Evolutionary conservation across 352 stramenopile genomes (phyloP).

Genomic region (Saprolegnia diclina): DNA sequence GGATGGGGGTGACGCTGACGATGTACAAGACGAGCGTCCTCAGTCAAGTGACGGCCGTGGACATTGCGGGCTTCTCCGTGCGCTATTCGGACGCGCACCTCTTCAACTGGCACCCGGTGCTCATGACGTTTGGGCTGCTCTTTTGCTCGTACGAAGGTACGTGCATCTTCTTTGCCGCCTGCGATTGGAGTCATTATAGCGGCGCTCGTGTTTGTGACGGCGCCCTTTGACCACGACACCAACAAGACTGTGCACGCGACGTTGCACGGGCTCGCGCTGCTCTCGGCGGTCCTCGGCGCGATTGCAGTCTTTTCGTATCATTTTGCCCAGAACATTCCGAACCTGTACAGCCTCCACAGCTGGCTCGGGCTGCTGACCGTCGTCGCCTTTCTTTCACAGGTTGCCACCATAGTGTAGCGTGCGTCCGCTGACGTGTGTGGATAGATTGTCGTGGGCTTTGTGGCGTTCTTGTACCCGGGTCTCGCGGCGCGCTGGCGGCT

Average conservation of each 20-base stretch:
- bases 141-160: slow-evolving; percentile 60
- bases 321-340: slow-evolving; percentile 80
- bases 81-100: slow-evolving; percentile 47
- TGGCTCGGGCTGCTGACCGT: slow-evolving; percentile 71
- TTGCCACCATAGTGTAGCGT: slow-evolving; percentile 29
- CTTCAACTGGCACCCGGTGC: slow-evolving; percentile 84
- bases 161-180: not conserved
- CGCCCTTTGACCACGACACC: slow-evolving; percentile 16
- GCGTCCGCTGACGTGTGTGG: not conserved
- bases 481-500: slow-evolving; percentile 40
- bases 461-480: slow-evolving; percentile 72
- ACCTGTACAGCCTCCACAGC: slow-evolving; percentile 84
- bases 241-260: slow-evolving; percentile 56
- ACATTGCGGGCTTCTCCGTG: slow-evolving; percentile 69
- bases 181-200: not conserved
- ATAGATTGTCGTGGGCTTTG: slow-evolving; percentile 32
- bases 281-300: slow-evolving; percentile 50
- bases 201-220: slow-evolving; percentile 10
- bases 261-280: slow-evolving; percentile 56
- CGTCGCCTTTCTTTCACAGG: slow-evolving; percentile 46
- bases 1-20: slow-evolving; percentile 66
- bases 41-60: slow-evolving; percentile 37
- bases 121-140: slow-evolving; percentile 82
- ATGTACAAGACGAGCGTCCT: slow-evolving; percentile 43
- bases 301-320: slow-evolving; percentile 83